Evolutionary conservation across 306 rosid genomes (phyloP).

Genomic region (Arachis hypogaea): DNA sequence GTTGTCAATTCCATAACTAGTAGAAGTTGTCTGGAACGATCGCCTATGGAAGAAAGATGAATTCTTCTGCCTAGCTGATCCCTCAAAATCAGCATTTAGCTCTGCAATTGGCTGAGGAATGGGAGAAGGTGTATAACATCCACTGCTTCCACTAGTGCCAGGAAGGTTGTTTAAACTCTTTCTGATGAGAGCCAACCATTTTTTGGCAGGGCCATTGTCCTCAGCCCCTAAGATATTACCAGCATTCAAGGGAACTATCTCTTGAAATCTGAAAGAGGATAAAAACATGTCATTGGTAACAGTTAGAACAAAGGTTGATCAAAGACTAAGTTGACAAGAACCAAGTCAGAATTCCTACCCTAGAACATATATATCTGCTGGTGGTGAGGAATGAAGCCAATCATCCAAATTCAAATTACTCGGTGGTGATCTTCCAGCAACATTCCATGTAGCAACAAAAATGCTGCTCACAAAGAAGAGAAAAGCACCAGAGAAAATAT

Average conservation of each 20-base stretch:
- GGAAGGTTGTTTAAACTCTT: constrained; percentile 92
- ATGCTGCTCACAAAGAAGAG: constrained; percentile 57
- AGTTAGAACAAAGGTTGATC: constrained; percentile 19
- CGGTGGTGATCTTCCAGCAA: constrained; percentile 98
- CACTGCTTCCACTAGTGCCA: constrained; percentile 77
- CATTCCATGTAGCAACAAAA: constrained; percentile 98
- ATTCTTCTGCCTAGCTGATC: constrained; percentile 92
- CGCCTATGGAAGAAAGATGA: constrained; percentile 91
- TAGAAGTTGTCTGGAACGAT: constrained; percentile 85
- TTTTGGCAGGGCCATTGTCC: constrained; percentile 99
- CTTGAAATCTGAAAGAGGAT: constrained; percentile 79
- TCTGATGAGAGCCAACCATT: constrained; percentile 93
- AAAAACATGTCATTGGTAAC: constrained; percentile 34
- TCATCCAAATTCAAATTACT: constrained; percentile 82
- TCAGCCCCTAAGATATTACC: constrained; percentile 95
- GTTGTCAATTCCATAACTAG: constrained; percentile 83
- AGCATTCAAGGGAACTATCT: constrained; percentile 98
- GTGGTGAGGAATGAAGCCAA: constrained; percentile 95
- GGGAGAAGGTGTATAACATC: constrained; percentile 94
- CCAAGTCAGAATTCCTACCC: constrained; percentile 62
- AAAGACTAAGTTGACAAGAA: constrained; percentile 14
- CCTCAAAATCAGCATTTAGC: constrained; percentile 94
- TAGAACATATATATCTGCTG: constrained; percentile 97
- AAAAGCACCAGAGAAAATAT: constrained; percentile 36
- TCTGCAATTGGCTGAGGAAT: constrained; percentile 88